Evolutionary conservation across 2,329 filamentous ascomycete species (phyloP).

Genomic region (Fusarium cicatricum): DNA sequence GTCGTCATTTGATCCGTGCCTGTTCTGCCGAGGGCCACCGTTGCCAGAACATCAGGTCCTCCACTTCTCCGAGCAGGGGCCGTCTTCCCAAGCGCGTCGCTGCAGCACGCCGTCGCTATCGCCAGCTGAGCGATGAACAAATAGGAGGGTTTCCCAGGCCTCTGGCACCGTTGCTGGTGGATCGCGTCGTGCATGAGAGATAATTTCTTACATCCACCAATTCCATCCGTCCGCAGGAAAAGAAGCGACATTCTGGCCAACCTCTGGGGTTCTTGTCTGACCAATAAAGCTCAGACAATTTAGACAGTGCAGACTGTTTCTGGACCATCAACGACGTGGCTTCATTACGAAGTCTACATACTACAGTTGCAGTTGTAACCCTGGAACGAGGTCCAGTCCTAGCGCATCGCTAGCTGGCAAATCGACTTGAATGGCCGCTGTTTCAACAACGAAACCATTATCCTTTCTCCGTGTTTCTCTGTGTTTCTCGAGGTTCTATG

Average conservation of each 20-base stretch:
- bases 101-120: constrained; percentile 40
- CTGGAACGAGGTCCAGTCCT: too few species aligned
- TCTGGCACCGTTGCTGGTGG: constrained; percentile 39
- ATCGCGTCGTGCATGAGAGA: constrained; percentile 41
- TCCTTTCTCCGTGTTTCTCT: neutral
- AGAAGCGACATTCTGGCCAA: constrained; percentile 6
- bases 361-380: too few species aligned
- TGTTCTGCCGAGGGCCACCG: constrained; percentile 24
- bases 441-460: neutral
- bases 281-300: constrained; percentile 25
- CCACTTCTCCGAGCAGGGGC: constrained; percentile 22
- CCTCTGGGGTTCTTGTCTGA: constrained; percentile 1
- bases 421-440: neutral
- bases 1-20: constrained; percentile 21
- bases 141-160: constrained; percentile 43
- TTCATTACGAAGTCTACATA: too few species aligned
- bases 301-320: constrained; percentile 5
- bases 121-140: constrained; percentile 34
- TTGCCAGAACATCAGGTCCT: constrained; percentile 22
- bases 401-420: neutral
- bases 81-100: constrained; percentile 35
- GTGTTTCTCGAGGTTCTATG: constrained; percentile 23
- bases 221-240: constrained; percentile 17
- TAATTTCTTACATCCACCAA: constrained; percentile 41
- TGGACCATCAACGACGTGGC: neutral